A percentile compares a stretch with the other conserved stretches of the same genome.
Evolutionary conservation across 108 stramenopile genomes (phyloP).

Genomic region (Conticribra weissflogii): DNA sequence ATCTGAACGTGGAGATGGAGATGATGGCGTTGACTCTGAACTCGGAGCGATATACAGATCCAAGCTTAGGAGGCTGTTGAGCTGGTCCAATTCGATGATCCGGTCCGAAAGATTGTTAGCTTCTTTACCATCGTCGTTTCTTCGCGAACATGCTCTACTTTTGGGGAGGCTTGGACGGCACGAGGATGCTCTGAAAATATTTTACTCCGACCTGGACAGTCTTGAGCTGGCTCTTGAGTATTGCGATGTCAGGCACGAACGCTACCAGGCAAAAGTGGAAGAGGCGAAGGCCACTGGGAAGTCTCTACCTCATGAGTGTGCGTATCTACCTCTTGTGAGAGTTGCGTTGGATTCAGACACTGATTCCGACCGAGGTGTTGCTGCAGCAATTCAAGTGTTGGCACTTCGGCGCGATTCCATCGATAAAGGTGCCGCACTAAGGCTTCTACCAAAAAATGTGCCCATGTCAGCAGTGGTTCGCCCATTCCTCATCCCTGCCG

Average conservation of each 20-base stretch:
- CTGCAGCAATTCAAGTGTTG: slow-evolving; percentile 84
- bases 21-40: slow-evolving; percentile 54
- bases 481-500: slow-evolving; percentile 85
- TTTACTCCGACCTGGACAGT: slow-evolving; percentile 75
- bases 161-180: slow-evolving; percentile 86
- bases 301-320: slow-evolving; percentile 45
- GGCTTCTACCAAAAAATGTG: slow-evolving; percentile 77
- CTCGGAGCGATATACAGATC: slow-evolving; percentile 74
- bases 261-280: slow-evolving; percentile 55
- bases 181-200: slow-evolving; percentile 84
- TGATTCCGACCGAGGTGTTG: slow-evolving; percentile 65
- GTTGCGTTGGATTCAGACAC: slow-evolving; percentile 79
- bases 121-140: slow-evolving; percentile 77
- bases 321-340: slow-evolving; percentile 84
- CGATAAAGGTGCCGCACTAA: slow-evolving; percentile 81
- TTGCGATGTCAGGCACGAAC: slow-evolving; percentile 80
- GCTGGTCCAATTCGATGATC: slow-evolving; percentile 76
- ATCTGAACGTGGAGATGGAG: slow-evolving; percentile 76
- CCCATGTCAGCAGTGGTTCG: slow-evolving; percentile 78
- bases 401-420: slow-evolving; percentile 75
- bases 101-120: slow-evolving; percentile 74
- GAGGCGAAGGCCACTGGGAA: slow-evolving; percentile 38
- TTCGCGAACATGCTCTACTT: slow-evolving; percentile 80
- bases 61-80: slow-evolving; percentile 74
- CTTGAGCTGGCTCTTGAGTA: slow-evolving; percentile 87